These are phyloP conservation scores for Kluyveromyces starmeri DNA, from an alignment of 805 yeast genomes.

Conservation along the genomic window DNA sequence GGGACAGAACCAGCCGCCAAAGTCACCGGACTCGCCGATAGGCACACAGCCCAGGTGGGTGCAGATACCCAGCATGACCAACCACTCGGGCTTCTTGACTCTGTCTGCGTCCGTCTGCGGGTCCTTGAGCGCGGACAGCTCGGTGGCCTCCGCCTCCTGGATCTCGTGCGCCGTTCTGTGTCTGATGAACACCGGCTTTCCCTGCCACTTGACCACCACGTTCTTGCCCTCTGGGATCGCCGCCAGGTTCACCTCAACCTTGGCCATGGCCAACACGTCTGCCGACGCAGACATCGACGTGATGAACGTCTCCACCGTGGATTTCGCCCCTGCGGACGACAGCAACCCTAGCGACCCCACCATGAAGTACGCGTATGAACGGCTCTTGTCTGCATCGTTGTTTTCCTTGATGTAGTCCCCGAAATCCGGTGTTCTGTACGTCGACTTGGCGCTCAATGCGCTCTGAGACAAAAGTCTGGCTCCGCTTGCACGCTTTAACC, in stretches of 20 bases:
- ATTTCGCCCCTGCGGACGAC: conserved; percentile 90
- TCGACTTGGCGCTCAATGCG: conserved; percentile 45
- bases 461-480: conserved; percentile 21
- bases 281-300: conserved; percentile 96
- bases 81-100: conserved; percentile 96
- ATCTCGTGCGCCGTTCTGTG: conserved; percentile 94
- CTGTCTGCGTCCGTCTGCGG: conserved; percentile 91
- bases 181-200: conserved; percentile 99
- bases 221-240: conserved; percentile 97
- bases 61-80: conserved; percentile 98
- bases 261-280: conserved; percentile 98
- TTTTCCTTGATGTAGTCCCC: conserved; percentile 66
- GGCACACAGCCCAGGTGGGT: conserved; percentile 99
- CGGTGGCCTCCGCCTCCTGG: conserved; percentile 84
- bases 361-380: conserved; percentile 93
- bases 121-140: conserved; percentile 74
- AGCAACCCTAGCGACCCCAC: conserved; percentile 91
- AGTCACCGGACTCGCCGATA: conserved; percentile 99
- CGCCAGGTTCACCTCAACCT: conserved; percentile 91
- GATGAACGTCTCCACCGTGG: conserved; percentile 89
- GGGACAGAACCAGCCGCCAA: conserved; percentile 99
- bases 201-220: conserved; percentile 98
- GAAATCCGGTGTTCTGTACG: conserved; percentile 88
- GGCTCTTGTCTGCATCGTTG: conserved; percentile 62
- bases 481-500: conserved; percentile 14